These are phyloP conservation scores for Tylopilus felleus DNA, from an alignment of 768 basidiomycete species.

Conservation along the genomic window DNA sequence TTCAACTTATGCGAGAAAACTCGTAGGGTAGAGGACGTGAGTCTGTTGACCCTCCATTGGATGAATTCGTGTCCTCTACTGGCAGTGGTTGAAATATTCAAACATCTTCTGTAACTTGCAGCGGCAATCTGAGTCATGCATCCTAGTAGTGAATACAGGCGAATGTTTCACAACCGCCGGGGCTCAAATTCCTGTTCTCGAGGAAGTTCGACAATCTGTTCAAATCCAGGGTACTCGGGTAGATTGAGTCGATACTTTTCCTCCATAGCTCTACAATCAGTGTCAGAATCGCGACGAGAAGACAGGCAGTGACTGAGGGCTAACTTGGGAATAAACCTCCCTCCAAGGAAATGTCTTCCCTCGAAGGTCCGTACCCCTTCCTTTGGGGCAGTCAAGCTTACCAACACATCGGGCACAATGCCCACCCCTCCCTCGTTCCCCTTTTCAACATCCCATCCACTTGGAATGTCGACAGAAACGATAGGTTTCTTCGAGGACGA, in stretches of 20 bases:
- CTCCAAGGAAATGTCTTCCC: constrained; percentile 90
- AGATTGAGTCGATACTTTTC: constrained; percentile 77
- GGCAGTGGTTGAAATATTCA: no score
- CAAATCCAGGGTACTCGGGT: constrained; percentile 72
- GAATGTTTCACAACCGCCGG: constrained; percentile 8
- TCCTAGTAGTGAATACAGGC: neutral
- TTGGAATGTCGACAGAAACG: constrained; percentile 93
- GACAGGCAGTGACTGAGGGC: constrained; percentile 22
- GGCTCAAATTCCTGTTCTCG: neutral
- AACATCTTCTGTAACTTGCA: no score
- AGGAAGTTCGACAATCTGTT: constrained; percentile 81
- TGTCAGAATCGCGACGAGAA: constrained; percentile 1
- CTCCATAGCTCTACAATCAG: constrained; percentile 53
- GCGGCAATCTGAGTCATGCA: neutral
- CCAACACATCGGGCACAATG: constrained; percentile 73
- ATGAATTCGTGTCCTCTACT: no score
- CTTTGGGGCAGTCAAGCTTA: constrained; percentile 95
- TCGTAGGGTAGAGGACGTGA: no score
- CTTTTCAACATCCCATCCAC: constrained; percentile 91
- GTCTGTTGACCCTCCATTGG: no score
- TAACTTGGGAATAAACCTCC: constrained; percentile 87
- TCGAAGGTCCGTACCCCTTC: constrained; percentile 72
- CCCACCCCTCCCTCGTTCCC: constrained; percentile 54
- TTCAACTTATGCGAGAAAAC: no score
- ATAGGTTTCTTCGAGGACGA: constrained; percentile 68